Conservation (phyloP, 2,329 filamentous ascomycete genomes). For the Colletotrichum spinosum region DNA sequence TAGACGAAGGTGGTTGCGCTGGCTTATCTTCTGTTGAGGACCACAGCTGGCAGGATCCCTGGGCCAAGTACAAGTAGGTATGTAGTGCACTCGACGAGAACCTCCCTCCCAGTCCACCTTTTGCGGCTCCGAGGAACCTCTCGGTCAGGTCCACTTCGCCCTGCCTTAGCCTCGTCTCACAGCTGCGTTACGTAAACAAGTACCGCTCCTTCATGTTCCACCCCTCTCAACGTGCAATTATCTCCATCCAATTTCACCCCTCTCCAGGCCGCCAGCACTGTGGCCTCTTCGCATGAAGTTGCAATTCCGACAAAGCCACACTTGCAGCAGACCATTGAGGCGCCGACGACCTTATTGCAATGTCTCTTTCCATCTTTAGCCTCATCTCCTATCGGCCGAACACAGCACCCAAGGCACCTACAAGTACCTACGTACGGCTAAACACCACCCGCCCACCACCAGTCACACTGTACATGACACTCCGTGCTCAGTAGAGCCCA, state of each 20-base stretch:
- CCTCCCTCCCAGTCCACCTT: neutral
- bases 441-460: conserved; percentile 11
- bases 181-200: conserved; percentile 27
- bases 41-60: neutral
- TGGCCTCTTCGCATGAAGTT: conserved; percentile 31
- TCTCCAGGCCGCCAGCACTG: conserved; percentile 6
- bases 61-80: too few species aligned
- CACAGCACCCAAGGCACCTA: conserved; percentile 1
- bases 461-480: too few species aligned
- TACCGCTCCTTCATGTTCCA: conserved; percentile 24
- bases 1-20: too few species aligned
- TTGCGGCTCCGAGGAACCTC: conserved; percentile 24
- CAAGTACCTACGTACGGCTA: neutral
- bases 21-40: too few species aligned
- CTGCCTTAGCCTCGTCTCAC: conserved; percentile 12
- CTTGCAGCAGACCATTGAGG: conserved; percentile 36
- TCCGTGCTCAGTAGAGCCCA: too few species aligned
- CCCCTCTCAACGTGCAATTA: conserved; percentile 16
- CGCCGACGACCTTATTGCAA: conserved; percentile 19
- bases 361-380: conserved; percentile 25
- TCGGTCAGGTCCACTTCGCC: conserved; percentile 8
- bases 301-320: conserved; percentile 36
- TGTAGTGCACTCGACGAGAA: too few species aligned
- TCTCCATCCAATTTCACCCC: conserved; percentile 33
- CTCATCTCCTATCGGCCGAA: conserved; percentile 7